These are phyloP conservation scores for Leishmania lainsoni DNA, from an alignment of 208 protist species.

Conservation along the genomic window DNA sequence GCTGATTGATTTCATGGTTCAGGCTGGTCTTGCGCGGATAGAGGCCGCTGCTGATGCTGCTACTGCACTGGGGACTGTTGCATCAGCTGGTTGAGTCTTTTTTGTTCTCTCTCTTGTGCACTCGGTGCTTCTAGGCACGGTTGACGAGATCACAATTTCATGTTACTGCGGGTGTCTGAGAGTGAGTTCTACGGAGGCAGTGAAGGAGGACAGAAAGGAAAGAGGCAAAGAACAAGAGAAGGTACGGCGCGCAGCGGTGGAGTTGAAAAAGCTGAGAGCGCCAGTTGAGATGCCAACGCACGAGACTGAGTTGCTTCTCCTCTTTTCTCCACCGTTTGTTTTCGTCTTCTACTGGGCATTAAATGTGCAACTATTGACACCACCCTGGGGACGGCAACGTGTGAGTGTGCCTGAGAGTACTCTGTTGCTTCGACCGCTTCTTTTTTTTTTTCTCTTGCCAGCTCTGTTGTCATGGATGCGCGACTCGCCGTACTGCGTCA, in stretches of 20 bases:
- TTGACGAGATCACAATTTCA: not conserved
- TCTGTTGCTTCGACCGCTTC: not conserved
- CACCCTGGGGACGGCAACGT: not conserved
- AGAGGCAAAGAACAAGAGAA: not conserved
- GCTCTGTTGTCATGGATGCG: not conserved
- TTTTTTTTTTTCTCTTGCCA: not conserved
- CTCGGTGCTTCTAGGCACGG: not conserved
- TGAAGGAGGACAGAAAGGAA: not conserved
- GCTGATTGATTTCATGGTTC: conserved; percentile 49
- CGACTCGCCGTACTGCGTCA: not conserved
- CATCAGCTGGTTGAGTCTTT: not conserved
- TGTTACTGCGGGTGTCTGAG: not conserved
- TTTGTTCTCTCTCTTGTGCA: not conserved
- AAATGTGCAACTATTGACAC: not conserved
- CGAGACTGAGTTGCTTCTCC: not conserved
- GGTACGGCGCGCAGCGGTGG: not conserved
- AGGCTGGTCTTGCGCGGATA: conserved; percentile 20
- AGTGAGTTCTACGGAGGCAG: not conserved
- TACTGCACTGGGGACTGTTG: not conserved
- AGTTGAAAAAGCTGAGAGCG: not conserved
- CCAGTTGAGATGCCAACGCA: not conserved
- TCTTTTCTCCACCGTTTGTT: not conserved
- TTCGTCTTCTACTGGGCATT: not conserved
- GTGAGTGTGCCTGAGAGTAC: not conserved
- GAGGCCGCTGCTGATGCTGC: not conserved